phyloP scores from a whole-genome alignment of 192 early-diverging fungal species.

The Pilaira anomala region DNA sequence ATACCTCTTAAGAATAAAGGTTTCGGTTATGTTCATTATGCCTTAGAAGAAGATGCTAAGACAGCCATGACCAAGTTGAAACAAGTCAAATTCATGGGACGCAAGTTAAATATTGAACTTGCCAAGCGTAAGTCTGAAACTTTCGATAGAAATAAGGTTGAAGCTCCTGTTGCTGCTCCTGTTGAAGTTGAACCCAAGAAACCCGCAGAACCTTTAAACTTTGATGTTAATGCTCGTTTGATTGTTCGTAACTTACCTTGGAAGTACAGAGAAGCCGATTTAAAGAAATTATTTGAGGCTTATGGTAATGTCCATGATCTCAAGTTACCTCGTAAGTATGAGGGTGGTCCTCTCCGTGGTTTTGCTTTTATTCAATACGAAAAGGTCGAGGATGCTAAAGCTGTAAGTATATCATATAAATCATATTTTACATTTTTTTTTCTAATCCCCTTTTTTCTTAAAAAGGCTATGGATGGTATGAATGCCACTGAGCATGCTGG shows the following conservation, averaged over 20 bases:
- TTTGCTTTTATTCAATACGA: conserved; percentile 91
- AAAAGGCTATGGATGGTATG: conserved; percentile 60
- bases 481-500: conserved; percentile 69
- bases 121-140: conserved; percentile 57
- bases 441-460: neutral
- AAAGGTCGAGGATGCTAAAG: conserved; percentile 64
- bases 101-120: conserved; percentile 73
- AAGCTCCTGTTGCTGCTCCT: neutral
- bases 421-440: neutral
- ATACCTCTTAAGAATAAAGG: conserved; percentile 62
- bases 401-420: conserved; percentile 34
- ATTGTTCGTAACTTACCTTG: conserved; percentile 89
- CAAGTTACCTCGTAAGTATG: conserved; percentile 70
- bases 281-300: conserved; percentile 61
- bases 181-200: conserved; percentile 1
- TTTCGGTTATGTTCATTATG: conserved; percentile 91
- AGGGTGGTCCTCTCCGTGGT: conserved; percentile 73
- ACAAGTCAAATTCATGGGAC: conserved; percentile 68
- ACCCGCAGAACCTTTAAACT: neutral
- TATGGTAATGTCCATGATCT: conserved; percentile 70
- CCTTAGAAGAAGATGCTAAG: conserved; percentile 72
- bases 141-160: neutral
- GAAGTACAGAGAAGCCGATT: conserved; percentile 62
- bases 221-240: conserved; percentile 51
- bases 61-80: conserved; percentile 75